Evolutionary conservation across 192 early-diverging fungal genomes (phyloP).

Genomic region (Bifiguratus adelaidae): DNA sequence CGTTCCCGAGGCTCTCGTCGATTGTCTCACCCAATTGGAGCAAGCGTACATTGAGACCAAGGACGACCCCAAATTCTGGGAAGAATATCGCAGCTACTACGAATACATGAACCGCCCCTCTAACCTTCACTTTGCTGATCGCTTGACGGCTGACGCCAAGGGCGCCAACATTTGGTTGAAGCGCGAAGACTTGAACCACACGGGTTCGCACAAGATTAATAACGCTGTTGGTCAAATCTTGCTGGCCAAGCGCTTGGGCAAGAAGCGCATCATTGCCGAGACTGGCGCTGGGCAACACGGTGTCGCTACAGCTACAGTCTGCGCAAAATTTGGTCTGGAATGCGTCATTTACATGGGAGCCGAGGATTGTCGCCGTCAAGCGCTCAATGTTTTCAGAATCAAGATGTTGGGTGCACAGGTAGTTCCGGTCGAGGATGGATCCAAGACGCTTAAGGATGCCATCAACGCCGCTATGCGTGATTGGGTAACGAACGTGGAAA

Average conservation of each 20-base stretch:
- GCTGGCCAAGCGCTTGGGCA: conserved; percentile 90
- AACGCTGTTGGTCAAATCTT: conserved; percentile 94
- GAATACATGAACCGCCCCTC: conserved; percentile 90
- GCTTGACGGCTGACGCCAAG: conserved; percentile 62
- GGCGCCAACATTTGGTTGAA: conserved; percentile 97
- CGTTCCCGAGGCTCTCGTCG: conserved; percentile 94
- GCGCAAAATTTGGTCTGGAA: conserved; percentile 95
- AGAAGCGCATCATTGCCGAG: conserved; percentile 96
- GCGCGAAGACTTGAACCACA: conserved; percentile 98
- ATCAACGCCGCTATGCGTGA: conserved; percentile 99
- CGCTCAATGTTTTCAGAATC: conserved; percentile 95
- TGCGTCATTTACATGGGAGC: conserved; percentile 98
- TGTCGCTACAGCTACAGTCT: conserved; percentile 95
- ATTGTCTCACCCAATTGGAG: conserved; percentile 87
- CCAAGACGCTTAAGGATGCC: conserved; percentile 91
- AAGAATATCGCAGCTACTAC: conserved; percentile 84
- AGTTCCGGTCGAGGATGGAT: conserved; percentile 68
- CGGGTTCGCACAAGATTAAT: conserved; percentile 99
- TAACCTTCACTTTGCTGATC: conserved; percentile 77
- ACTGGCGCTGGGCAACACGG: conserved; percentile 99
- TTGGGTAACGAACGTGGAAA: conserved; percentile 92
- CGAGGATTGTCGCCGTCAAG: conserved; percentile 89
- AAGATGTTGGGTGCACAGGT: conserved; percentile 88
- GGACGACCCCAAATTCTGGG: conserved; percentile 87
- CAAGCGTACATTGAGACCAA: conserved; percentile 68